A percentile compares a stretch with the other conserved stretches of the same genome.
Evolutionary conservation across 352 stramenopile species (phyloP).

Genomic region (Globisporangium mamillatum): DNA sequence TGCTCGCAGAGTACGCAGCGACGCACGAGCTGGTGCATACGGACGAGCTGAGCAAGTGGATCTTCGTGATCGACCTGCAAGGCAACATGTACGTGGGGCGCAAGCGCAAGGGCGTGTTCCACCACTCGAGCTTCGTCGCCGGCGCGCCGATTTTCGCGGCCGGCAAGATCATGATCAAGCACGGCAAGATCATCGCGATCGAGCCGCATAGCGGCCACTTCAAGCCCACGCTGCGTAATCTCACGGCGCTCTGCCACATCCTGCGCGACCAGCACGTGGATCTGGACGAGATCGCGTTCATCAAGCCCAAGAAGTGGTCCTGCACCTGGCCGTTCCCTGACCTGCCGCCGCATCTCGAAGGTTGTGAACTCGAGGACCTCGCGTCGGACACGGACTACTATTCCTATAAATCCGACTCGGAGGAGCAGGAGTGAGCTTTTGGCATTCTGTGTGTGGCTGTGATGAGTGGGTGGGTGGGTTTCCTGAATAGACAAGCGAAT

Average conservation of each 20-base stretch:
- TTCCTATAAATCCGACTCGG: slow-evolving; percentile 30
- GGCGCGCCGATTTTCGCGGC: slow-evolving; percentile 59
- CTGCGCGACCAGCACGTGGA: slow-evolving; percentile 38
- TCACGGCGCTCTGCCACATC: slow-evolving; percentile 41
- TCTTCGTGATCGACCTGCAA: slow-evolving; percentile 56
- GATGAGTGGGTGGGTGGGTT: neutral
- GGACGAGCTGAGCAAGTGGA: slow-evolving; percentile 68
- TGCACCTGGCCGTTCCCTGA: slow-evolving; percentile 55
- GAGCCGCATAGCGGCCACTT: slow-evolving; percentile 79
- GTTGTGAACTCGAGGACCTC: slow-evolving; percentile 41
- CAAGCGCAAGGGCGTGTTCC: slow-evolving; percentile 72
- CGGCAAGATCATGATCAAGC: slow-evolving; percentile 60
- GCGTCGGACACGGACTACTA: slow-evolving; percentile 50
- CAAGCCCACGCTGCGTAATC: slow-evolving; percentile 52
- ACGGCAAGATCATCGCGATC: slow-evolving; percentile 54
- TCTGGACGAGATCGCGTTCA: slow-evolving; percentile 42
- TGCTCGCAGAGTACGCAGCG: slow-evolving; percentile 32
- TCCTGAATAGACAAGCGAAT: neutral
- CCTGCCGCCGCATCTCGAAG: slow-evolving; percentile 20
- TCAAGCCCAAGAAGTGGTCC: slow-evolving; percentile 70
- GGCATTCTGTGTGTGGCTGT: too few species aligned
- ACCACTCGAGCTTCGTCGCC: slow-evolving; percentile 78
- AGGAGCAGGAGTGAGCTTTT: slow-evolving; percentile 12
- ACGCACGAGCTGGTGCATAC: slow-evolving; percentile 44
- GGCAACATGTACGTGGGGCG: slow-evolving; percentile 52